A percentile compares a stretch with the other conserved stretches of the same genome.
phyloP scores from a whole-genome alignment of 164 flowering plant species.

The Macadamia tetraphylla region DNA sequence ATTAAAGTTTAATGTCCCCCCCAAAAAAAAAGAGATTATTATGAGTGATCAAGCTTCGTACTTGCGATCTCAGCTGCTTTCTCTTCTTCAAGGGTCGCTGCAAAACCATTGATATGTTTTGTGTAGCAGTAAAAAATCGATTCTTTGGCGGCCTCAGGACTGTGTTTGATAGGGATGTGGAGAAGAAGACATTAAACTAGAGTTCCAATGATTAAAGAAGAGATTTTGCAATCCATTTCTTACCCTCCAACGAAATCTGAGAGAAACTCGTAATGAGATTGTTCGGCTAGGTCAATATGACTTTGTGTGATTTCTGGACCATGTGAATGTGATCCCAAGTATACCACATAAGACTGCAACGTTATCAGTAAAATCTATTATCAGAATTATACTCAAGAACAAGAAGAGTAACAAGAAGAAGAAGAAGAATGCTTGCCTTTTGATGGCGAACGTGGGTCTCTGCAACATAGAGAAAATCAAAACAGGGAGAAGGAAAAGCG shows the following conservation, averaged over 20 bases:
- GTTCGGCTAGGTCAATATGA: conserved; percentile 29
- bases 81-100: conserved; percentile 18
- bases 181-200: too few relatives aligned
- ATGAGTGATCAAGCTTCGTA: too few relatives aligned
- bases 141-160: conserved; percentile 15
- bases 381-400: background rate
- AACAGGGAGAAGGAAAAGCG: background rate
- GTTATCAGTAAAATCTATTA: background rate
- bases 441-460: conserved; percentile 8
- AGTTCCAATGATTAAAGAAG: background rate
- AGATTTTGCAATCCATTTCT: too few relatives aligned
- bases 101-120: conserved; percentile 11
- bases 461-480: conserved; percentile 8
- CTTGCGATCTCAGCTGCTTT: conserved; percentile 17
- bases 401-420: too few relatives aligned
- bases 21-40: background rate
- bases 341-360: conserved; percentile 54
- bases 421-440: conserved; percentile 26
- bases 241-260: too few relatives aligned
- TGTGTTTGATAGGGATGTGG: background rate
- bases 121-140: conserved; percentile 17
- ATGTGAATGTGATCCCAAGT: conserved; percentile 52
- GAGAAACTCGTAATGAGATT: conserved; percentile 49
- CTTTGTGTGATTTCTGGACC: conserved; percentile 13
- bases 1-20: too few relatives aligned